Evolutionary conservation across 768 basidiomycete species (phyloP), one percentile per base, ranked within the genome.

Genomic region (Pisolithus albus): DNA sequence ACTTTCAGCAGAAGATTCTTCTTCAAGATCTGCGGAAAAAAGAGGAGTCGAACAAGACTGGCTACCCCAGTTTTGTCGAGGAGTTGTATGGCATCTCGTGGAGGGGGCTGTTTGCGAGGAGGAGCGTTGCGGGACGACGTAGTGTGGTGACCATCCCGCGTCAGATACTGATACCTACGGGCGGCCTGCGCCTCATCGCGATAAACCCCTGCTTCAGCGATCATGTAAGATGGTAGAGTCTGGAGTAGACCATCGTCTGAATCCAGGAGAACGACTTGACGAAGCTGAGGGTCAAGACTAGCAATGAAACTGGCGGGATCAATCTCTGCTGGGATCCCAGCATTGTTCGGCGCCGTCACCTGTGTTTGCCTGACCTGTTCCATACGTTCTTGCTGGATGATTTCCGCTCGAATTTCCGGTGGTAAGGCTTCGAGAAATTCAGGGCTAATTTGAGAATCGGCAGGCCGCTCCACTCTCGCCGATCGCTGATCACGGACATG

Each of bases 391-490:
- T 97, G 93, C 64, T 96, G 92, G 21, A 99, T 82, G 44, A 99
- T 92, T 64, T 99, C 96, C 1, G 92, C 93, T 21, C 96, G 87
- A 51, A 99, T 89, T 60, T 96, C 94, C 3, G 94, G 90, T 3
- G 96, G 96, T 4, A 98, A 75, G 1, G 96, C 96, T 59, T 97
- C 90, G 43, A 99, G 78, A 70, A 99, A 99, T 71, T 99, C 96
- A 1, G 84, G 66, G 67, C 89, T 95, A 68, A 99, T 94, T 61
- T 89, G 86, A 0, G 92, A 92, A 59, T 92, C 92, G 16, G 80
- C 74, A 32, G 81, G 87, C 43, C 81, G 77, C 64, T 86, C 86
- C 51, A 84, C 73, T 62, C 83, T 76, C 4, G 91, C 83, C 10
- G 88, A 83, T 38, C 86, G 84, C 54, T 86, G 90, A 59, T 98